phyloP scores from a whole-genome alignment of 176 grass and related monocot species.

The Avena sativa region DNA sequence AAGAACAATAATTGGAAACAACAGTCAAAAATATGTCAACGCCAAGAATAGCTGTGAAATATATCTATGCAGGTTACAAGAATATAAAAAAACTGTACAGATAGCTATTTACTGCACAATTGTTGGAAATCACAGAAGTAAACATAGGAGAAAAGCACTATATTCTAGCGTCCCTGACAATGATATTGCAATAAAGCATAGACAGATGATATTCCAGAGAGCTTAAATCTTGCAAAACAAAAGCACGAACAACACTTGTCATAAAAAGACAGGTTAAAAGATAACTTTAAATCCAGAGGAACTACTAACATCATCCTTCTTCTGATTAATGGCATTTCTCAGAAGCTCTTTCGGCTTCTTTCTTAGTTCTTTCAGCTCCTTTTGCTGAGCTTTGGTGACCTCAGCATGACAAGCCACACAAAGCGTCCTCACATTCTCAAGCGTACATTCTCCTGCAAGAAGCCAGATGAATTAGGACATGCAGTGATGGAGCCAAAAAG shows the following conservation, averaged over 20 bases:
- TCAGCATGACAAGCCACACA: conserved; percentile 88
- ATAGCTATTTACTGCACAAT: conserved; percentile 11
- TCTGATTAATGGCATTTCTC: conserved; percentile 67
- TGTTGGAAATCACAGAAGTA: background rate
- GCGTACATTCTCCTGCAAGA: conserved; percentile 75
- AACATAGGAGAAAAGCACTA: conserved; percentile 24
- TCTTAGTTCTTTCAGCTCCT: conserved; percentile 59
- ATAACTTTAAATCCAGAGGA: conserved; percentile 31
- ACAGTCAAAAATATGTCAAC: conserved; percentile 22
- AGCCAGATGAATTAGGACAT: conserved; percentile 47
- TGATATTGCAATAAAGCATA: background rate
- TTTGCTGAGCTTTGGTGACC: conserved; percentile 64
- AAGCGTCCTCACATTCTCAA: conserved; percentile 99
- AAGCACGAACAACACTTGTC: background rate
- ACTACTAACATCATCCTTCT: conserved; percentile 60
- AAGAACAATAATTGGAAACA: conserved; percentile 17
- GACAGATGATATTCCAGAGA: background rate
- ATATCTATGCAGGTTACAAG: conserved; percentile 10
- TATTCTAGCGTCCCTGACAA: background rate
- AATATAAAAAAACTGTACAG: conserved; percentile 16
- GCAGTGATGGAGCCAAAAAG: conserved; percentile 1
- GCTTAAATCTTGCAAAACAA: background rate
- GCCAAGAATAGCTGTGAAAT: conserved; percentile 15
- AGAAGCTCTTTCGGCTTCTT: conserved; percentile 74
- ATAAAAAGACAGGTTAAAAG: background rate